Conservation (phyloP, 2,329 filamentous ascomycete species). For the Dactylellina parvicollis region DNA sequence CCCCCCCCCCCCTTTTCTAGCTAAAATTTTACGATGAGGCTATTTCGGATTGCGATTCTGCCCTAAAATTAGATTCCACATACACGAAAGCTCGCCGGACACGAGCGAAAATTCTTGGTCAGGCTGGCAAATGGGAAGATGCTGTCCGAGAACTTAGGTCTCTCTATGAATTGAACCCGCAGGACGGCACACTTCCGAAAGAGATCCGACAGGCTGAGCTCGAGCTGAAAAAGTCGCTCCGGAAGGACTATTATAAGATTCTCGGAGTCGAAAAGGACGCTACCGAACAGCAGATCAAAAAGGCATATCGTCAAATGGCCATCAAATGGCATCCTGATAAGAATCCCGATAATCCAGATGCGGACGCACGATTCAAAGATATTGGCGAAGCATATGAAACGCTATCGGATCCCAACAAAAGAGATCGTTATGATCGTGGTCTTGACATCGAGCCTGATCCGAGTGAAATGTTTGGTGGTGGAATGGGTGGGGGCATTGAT, state of each 20-base stretch:
- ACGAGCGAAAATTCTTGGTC: constrained; percentile 87
- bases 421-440: constrained; percentile 66
- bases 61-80: constrained; percentile 80
- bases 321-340: constrained; percentile 97
- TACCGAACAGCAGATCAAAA: constrained; percentile 86
- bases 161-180: constrained; percentile 82
- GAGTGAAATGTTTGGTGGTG: constrained; percentile 48
- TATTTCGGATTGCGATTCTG: constrained; percentile 84
- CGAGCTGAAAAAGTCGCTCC: constrained; percentile 95
- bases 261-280: constrained; percentile 87
- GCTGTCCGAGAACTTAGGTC: constrained; percentile 88
- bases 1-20: constrained; percentile 59
- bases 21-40: constrained; percentile 85
- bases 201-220: constrained; percentile 91
- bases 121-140: constrained; percentile 89
- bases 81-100: constrained; percentile 94
- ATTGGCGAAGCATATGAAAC: constrained; percentile 97
- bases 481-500: constrained; percentile 50
- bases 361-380: constrained; percentile 95
- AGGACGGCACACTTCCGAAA: constrained; percentile 80
- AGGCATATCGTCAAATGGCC: constrained; percentile 93
- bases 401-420: constrained; percentile 82
- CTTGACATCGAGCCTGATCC: constrained; percentile 33
- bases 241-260: constrained; percentile 99
- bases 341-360: constrained; percentile 85